Evolutionary conservation across 371 early-diverging fungal species (phyloP).

Genomic region (Circinella umbellata): DNA sequence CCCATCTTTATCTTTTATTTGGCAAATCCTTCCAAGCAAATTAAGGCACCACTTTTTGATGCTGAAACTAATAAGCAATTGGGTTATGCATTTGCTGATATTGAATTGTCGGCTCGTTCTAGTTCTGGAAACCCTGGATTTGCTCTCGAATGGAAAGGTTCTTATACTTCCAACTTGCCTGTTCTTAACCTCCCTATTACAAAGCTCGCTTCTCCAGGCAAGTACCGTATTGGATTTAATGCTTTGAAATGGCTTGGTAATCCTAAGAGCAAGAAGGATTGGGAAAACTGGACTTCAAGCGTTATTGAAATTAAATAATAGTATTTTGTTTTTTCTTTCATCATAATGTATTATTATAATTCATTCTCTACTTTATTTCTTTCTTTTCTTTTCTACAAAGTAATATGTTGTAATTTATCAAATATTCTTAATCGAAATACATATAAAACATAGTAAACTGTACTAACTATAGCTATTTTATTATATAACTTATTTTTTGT

Average conservation of each 20-base stretch:
- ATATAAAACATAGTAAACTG: no score
- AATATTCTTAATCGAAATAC: no score
- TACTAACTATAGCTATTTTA: no score
- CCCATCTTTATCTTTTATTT: not conserved
- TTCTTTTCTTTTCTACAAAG: no score
- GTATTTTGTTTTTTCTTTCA: not conserved
- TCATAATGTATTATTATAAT: no score
- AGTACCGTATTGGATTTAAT: slow-evolving; percentile 28
- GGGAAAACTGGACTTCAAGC: slow-evolving; percentile 42
- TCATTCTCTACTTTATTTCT: no score
- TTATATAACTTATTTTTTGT: no score
- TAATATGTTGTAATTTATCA: not conserved
- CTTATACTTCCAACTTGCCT: slow-evolving; percentile 12
- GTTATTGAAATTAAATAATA: slow-evolving; percentile 25
- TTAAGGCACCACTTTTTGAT: slow-evolving; percentile 20
- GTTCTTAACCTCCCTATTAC: not conserved
- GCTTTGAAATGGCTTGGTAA: slow-evolving; percentile 43
- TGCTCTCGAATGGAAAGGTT: slow-evolving; percentile 23
- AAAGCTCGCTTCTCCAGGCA: slow-evolving; percentile 27
- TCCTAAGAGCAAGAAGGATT: slow-evolving; percentile 29
- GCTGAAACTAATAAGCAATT: slow-evolving; percentile 17
- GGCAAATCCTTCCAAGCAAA: slow-evolving; percentile 17
- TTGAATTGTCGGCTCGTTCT: slow-evolving; percentile 14
- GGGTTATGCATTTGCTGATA: slow-evolving; percentile 21
- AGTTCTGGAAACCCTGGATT: not conserved